Base-by-base conservation (phyloP, 495 filamentous ascomycete genomes). In the Ramalina peruviana region DNA sequence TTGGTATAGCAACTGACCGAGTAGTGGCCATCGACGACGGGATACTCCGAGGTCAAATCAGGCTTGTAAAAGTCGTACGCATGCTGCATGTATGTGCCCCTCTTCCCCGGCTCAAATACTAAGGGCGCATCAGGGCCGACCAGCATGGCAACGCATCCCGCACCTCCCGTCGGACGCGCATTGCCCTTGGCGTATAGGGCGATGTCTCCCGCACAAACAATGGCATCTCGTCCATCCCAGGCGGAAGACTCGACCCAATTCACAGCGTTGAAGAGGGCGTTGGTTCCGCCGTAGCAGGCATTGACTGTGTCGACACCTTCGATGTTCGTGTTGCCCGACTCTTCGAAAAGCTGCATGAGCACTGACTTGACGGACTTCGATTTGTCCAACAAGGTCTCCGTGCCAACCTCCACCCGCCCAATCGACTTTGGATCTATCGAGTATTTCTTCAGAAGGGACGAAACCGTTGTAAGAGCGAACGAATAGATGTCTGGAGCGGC, bases 311-410 rank as follows among this genome's bases (percentile, higher is more conserved):
- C 92, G 27, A 97, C 80, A 67, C 92, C 92, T 72, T 97, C 93
- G 41, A 98, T 73, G 72, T 94, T 95, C 74, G 81, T 88, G 65
- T 86, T 86, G 52, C 79, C 82, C 62, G 82, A 83, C 43, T 81
- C 73, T 61, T 82, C 76, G 60, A 98, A 95, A 25, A 98, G 76
- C 71, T 96, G 92, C 92, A 98, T 98, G 55, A 97, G 70, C 45
- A 98, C 90, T n/a, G 89, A 86, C 79, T 98, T 98, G 74, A 98
- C 92, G 25, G 93, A 97, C 76, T 98, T 98, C 58, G 92, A 97
- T 78, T 98, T 98, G 77, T 98, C 92, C 62, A 98, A 76, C 38
- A 98, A 76, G 46, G 92, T 98, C 80, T 98, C 92, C 46, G 92
- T 98, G 61, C 92, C 92, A 57, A 98, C 92, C 71, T 98, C 92